Evolutionary conservation across 306 rosid genomes (phyloP).

Genomic region (Prunus davidiana): DNA sequence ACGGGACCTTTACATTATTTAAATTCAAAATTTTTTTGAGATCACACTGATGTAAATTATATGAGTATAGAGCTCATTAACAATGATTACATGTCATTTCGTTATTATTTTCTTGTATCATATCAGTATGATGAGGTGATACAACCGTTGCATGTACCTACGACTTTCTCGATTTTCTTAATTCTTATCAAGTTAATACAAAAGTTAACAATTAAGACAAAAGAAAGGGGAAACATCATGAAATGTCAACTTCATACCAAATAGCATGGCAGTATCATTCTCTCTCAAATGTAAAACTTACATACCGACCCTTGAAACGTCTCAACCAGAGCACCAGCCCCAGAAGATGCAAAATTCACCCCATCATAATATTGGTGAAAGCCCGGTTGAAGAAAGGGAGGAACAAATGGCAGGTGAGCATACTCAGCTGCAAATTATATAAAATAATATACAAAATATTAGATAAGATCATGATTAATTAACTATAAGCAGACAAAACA

Average conservation of each 20-base stretch:
- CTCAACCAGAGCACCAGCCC: slow-evolving; percentile 85
- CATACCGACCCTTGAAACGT: slow-evolving; percentile 79
- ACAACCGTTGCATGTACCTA: background rate
- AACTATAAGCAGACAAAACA: slow-evolving; percentile 15
- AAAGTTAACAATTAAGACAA: background rate
- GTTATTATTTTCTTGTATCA: background rate
- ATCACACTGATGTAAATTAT: background rate
- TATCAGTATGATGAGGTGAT: background rate
- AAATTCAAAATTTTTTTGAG: too few species aligned
- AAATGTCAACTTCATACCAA: background rate
- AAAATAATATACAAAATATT: background rate
- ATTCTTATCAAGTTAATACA: background rate
- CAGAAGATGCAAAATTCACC: slow-evolving; percentile 82
- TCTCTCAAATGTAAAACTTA: slow-evolving; percentile 5
- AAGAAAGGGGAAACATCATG: background rate
- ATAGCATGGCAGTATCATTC: background rate
- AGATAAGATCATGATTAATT: background rate
- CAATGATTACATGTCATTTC: background rate
- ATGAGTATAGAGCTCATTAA: background rate
- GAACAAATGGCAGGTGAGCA: slow-evolving; percentile 65
- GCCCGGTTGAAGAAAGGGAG: slow-evolving; percentile 77
- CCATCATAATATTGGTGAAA: slow-evolving; percentile 45
- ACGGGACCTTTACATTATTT: too few species aligned
- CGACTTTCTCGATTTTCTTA: background rate
- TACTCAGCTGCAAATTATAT: slow-evolving; percentile 51